phyloP scores from a whole-genome alignment of 2,329 filamentous ascomycete genomes.

The Trichophaea hybrida region DNA sequence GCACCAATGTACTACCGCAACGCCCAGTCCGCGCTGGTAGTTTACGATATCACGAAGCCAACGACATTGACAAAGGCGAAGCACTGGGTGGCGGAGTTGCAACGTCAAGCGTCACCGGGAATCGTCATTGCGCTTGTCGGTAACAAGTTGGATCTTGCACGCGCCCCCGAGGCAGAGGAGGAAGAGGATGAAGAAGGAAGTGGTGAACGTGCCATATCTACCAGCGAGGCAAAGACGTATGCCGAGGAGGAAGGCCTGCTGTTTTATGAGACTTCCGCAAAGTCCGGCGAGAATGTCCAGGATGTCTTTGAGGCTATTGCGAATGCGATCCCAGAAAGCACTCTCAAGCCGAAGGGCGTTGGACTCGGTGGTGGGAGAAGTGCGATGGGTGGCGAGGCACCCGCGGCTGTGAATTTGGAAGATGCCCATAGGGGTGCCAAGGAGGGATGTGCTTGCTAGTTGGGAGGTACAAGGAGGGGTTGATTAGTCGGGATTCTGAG shows the following conservation, averaged over 20 bases:
- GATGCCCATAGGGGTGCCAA: constrained; percentile 61
- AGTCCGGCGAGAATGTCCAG: constrained; percentile 84
- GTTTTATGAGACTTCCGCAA: constrained; percentile 97
- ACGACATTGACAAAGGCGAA: constrained; percentile 92
- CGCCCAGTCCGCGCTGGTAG: constrained; percentile 89
- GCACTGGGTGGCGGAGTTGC: constrained; percentile 96
- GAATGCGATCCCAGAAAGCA: constrained; percentile 94
- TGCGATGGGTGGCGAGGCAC: constrained; percentile 38
- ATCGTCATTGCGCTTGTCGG: constrained; percentile 95
- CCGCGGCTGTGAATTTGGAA: constrained; percentile 64
- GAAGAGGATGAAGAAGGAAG: constrained; percentile 41
- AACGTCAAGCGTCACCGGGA: constrained; percentile 86
- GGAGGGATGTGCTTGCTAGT: constrained; percentile 77
- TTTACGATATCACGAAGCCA: constrained; percentile 96
- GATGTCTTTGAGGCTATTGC: constrained; percentile 98
- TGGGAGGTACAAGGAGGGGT: too few species aligned
- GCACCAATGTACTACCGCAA: constrained; percentile 99
- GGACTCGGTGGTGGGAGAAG: constrained; percentile 43
- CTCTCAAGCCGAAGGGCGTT: constrained; percentile 71
- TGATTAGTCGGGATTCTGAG: background rate
- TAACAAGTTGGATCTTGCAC: constrained; percentile 87
- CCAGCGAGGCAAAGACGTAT: constrained; percentile 81
- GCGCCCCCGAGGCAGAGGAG: constrained; percentile 38
- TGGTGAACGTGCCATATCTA: constrained; percentile 64
- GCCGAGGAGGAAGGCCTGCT: constrained; percentile 86